These are phyloP conservation scores for Voacanga thouarsii DNA, from an alignment of 257 asterid species.

Conservation along the genomic window DNA sequence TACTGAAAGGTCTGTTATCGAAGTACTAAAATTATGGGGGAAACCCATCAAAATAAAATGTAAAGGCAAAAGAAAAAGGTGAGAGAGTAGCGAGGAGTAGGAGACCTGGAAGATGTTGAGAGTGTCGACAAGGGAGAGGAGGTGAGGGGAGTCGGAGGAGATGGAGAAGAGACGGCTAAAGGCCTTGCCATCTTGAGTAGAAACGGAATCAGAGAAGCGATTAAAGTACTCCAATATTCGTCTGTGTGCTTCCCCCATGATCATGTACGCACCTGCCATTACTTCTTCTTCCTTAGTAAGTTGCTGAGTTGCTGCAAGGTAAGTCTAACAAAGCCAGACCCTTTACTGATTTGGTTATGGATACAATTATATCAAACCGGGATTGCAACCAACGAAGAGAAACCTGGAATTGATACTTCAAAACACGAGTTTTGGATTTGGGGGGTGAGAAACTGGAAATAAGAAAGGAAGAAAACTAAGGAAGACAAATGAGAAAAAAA, in stretches of 20 bases:
- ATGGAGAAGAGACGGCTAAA: slow-evolving; percentile 69
- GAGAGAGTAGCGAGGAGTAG: not conserved
- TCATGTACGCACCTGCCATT: slow-evolving; percentile 59
- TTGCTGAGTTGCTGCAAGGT: not conserved
- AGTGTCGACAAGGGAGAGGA: slow-evolving; percentile 73
- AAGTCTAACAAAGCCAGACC: not conserved
- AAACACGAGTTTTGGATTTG: not conserved
- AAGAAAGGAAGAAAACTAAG: too few relatives aligned
- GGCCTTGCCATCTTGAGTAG: slow-evolving; percentile 70
- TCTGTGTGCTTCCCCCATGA: slow-evolving; percentile 94
- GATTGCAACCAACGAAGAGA: not conserved
- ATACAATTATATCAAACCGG: not conserved
- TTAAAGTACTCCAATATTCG: slow-evolving; percentile 66
- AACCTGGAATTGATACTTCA: not conserved
- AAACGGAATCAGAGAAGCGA: slow-evolving; percentile 75
- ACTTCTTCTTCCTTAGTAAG: not conserved
- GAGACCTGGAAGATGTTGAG: slow-evolving; percentile 82
- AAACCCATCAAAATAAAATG: not conserved
- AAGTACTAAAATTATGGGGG: too few relatives aligned
- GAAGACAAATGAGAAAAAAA: not conserved
- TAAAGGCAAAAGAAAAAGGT: too few relatives aligned
- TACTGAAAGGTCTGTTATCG: too few relatives aligned
- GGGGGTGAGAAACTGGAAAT: not conserved
- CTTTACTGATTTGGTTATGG: not conserved
- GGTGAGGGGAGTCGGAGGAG: slow-evolving; percentile 57